Evolutionary conservation across 306 rosid genomes (phyloP).

Genomic region (Dalbergia oliveri): DNA sequence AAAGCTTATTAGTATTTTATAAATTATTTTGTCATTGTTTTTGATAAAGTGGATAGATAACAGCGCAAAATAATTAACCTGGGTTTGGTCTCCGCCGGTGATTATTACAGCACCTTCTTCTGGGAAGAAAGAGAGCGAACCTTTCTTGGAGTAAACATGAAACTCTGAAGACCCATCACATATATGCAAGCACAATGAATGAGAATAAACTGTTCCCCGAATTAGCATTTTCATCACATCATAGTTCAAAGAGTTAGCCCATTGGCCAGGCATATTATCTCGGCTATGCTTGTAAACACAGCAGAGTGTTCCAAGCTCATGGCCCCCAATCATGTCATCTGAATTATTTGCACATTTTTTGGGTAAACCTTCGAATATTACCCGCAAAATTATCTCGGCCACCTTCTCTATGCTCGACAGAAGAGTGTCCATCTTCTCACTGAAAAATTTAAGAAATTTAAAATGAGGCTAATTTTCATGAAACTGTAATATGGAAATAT

Average conservation of each 20-base stretch:
- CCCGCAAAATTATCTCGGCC: conserved; percentile 54
- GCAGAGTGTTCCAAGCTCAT: conserved; percentile 63
- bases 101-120: conserved; percentile 66
- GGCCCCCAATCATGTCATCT: conserved; percentile 36
- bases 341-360: too few relatives aligned
- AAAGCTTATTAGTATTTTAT: too few relatives aligned
- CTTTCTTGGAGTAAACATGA: conserved; percentile 88
- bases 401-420: conserved; percentile 60
- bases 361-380: conserved; percentile 42
- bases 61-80: conserved; percentile 54
- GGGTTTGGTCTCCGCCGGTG: conserved; percentile 80
- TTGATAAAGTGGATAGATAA: too few relatives aligned
- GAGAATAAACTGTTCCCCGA: conserved; percentile 79
- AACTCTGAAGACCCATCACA: conserved; percentile 77
- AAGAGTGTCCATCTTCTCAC: conserved; percentile 71
- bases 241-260: conserved; percentile 55
- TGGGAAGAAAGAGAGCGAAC: conserved; percentile 83
- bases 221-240: conserved; percentile 91
- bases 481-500: not conserved
- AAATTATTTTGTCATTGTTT: too few relatives aligned
- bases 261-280: conserved; percentile 40
- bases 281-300: conserved; percentile 66
- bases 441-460: conserved; percentile 47
- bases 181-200: conserved; percentile 74
- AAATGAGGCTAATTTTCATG: not conserved